phyloP scores from a whole-genome alignment of 2,329 filamentous ascomycete species.

The Sporothrix globosa region DNA sequence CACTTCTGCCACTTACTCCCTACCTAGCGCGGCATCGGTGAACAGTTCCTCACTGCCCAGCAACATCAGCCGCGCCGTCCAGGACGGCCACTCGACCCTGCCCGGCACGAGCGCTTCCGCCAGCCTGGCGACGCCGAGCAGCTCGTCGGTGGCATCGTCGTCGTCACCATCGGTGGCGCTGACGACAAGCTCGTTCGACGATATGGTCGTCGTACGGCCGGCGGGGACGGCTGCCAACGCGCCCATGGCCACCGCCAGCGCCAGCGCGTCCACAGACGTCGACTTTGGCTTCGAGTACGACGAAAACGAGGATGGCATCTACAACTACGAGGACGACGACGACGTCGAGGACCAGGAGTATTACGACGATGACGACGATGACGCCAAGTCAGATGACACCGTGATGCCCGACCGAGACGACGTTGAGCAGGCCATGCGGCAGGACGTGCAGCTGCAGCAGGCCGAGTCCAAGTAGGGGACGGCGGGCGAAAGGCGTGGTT shows the following conservation, averaged over 20 bases:
- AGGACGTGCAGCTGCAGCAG: neutral
- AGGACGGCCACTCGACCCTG: slow-evolving; percentile 26
- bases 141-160: neutral
- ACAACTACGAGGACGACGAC: slow-evolving; percentile 24
- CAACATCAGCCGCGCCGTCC: slow-evolving; percentile 20
- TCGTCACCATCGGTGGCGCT: neutral
- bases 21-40: neutral
- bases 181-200: neutral
- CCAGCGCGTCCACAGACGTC: neutral
- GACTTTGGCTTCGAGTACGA: slow-evolving; percentile 22
- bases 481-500: too few relatives aligned
- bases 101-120: neutral
- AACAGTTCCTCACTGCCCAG: slow-evolving; percentile 4
- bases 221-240: neutral
- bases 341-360: slow-evolving; percentile 33
- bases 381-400: slow-evolving; percentile 32
- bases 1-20: neutral
- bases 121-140: slow-evolving; percentile 8
- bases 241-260: neutral
- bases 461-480: neutral
- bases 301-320: slow-evolving; percentile 16
- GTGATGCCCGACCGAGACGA: slow-evolving; percentile 38
- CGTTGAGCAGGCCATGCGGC: slow-evolving; percentile 27
- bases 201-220: slow-evolving; percentile 20
- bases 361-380: slow-evolving; percentile 36